Evolutionary conservation across 768 basidiomycete species (phyloP), one percentile per base, ranked within the genome.

Genomic region (Sarcodon sp.): DNA sequence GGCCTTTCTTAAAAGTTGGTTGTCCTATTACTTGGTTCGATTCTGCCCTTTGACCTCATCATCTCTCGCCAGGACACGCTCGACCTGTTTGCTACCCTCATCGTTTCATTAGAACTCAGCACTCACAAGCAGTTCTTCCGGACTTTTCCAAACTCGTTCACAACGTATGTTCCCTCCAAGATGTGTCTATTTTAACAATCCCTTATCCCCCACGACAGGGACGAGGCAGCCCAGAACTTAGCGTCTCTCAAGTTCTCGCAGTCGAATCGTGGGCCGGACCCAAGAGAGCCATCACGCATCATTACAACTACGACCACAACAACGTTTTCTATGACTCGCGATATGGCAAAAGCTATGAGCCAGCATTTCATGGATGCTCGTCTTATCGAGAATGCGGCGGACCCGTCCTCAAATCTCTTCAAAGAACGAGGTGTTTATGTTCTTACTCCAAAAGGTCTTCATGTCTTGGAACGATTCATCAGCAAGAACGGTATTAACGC

Each of bases 301-400:
- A 87, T 99, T 62, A 99, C 96, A 59, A 99, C 96, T 0, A 99
- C 96, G 0, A 99, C 96, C 6, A 98, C 96, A 5, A 99, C 96
- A 38, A 99, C 96, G 33, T 99, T 99, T 70, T 91, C 91, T 52
- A 98, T 99, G 96, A 90, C 91, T 55, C 85, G 96, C 57, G 96
- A 99, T 41, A 98, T 99, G 88, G 96, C 96, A 53, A 98, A 97
- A 69, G 91, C 90, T 33, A 98, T 99, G 84, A 88, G 90, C 69
- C 96, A 99, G 67, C 92, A 98, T 63, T 98, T 98, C 62, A 96
- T 99, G 90, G 96, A 98, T 56, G 92, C 96, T 50, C 88, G 92
- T 54, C 75, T 98, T 53, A 92, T 98, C 54, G 93, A 97, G 67
- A 97, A 97, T 62, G 94, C 91, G 12, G 79, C 88, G 13, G 96